A percentile compares a stretch with the other conserved stretches of the same genome.
Conservation (phyloP, 148 eudicot species). For the Arctostaphylos glauca region DNA sequence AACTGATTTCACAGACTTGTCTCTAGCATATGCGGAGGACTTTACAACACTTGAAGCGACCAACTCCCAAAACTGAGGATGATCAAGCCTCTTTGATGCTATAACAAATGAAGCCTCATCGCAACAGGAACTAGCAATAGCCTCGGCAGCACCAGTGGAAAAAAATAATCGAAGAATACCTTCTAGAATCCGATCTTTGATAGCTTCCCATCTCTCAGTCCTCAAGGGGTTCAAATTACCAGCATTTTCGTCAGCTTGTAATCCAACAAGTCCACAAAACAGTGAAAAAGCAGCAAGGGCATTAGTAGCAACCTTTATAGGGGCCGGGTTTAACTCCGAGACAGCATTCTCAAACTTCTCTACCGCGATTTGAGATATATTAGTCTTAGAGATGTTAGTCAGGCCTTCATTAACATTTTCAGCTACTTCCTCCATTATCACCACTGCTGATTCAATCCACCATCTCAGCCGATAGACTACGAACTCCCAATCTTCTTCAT, state of each 20-base stretch:
- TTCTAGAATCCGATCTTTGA: constrained; percentile 65
- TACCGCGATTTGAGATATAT: constrained; percentile 31
- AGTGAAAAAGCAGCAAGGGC: constrained; percentile 71
- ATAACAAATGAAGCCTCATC: constrained; percentile 49
- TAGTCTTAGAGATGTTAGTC: constrained; percentile 23
- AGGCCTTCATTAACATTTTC: constrained; percentile 63
- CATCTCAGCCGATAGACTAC: constrained; percentile 57
- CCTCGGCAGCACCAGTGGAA: constrained; percentile 74
- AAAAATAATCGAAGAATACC: constrained; percentile 82
- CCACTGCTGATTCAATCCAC: constrained; percentile 82
- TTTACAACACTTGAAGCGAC: constrained; percentile 55
- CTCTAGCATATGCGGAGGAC: constrained; percentile 67
- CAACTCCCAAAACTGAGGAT: constrained; percentile 77
- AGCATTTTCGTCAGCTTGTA: constrained; percentile 27
- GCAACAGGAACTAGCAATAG: constrained; percentile 44
- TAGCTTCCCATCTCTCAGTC: constrained; percentile 52
- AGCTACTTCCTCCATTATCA: constrained; percentile 80
- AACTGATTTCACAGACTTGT: constrained; percentile 71
- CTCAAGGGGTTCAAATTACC: constrained; percentile 36
- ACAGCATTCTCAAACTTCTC: constrained; percentile 38
- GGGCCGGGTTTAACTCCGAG: constrained; percentile 31
- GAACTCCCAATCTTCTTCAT: constrained; percentile 87
- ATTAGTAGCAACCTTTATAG: constrained; percentile 56
- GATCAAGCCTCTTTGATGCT: constrained; percentile 43
- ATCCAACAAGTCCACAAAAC: constrained; percentile 40